These are phyloP conservation scores for Selenicereus undatus DNA, from an alignment of 148 eudicot genomes.

Conservation along the genomic window DNA sequence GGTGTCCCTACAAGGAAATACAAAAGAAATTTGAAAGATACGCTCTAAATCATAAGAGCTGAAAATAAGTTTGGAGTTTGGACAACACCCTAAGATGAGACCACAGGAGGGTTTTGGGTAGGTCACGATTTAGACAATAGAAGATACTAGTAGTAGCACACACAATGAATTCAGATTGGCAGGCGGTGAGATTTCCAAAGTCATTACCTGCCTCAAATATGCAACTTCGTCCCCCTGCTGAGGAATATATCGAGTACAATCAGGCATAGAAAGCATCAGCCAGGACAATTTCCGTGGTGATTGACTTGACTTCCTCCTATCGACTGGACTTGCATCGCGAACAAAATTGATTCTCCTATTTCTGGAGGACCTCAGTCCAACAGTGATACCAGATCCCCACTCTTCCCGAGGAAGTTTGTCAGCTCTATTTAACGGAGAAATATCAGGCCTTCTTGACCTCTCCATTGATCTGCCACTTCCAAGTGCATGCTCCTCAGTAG, in stretches of 20 bases:
- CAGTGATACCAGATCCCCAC: conserved; percentile 47
- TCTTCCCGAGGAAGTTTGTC: conserved; percentile 47
- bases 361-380: conserved; percentile 73
- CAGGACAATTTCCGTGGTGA: conserved; percentile 63
- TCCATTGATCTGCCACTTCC: conserved; percentile 32
- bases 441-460: conserved; percentile 36
- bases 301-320: conserved; percentile 53
- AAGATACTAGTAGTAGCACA: neutral
- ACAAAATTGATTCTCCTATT: conserved; percentile 56
- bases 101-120: neutral
- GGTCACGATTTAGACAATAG: neutral
- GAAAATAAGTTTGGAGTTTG: neutral
- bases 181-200: neutral
- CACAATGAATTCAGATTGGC: neutral
- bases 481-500: conserved; percentile 32
- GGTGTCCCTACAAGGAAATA: conserved; percentile 63
- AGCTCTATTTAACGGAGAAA: conserved; percentile 29
- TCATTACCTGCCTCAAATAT: conserved; percentile 81
- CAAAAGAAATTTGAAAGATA: conserved; percentile 7
- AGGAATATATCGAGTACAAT: conserved; percentile 85
- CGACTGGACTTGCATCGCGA: conserved; percentile 53
- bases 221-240: conserved; percentile 89
- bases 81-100: neutral
- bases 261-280: conserved; percentile 75
- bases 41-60: neutral